Percentiles rank a stretch among this genome's conserved stretches.
These are phyloP conservation scores for Cytospora mali DNA, from an alignment of 2,329 filamentous ascomycete species.

Conservation along the genomic window DNA sequence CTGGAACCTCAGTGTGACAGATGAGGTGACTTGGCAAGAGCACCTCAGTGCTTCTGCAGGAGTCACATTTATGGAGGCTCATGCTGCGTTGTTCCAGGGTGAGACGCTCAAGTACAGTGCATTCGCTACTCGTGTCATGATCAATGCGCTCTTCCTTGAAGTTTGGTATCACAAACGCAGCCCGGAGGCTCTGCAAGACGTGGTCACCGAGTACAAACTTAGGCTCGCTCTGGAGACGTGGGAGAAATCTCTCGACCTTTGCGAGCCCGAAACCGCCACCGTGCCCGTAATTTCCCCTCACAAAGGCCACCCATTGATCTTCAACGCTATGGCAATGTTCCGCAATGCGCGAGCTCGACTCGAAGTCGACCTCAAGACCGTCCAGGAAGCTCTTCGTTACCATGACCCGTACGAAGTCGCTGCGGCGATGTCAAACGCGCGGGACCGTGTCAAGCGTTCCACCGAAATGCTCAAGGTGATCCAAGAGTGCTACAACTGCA, in stretches of 20 bases:
- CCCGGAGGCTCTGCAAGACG: constrained; percentile 94
- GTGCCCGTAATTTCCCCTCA: constrained; percentile 92
- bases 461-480: constrained; percentile 99
- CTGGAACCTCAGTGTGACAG: constrained; percentile 82
- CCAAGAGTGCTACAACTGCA: constrained; percentile 95
- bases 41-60: constrained; percentile 70
- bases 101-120: constrained; percentile 90
- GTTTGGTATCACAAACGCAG: constrained; percentile 99
- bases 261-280: constrained; percentile 85
- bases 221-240: constrained; percentile 95
- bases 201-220: constrained; percentile 97
- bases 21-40: constrained; percentile 84
- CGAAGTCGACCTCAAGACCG: constrained; percentile 91
- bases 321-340: constrained; percentile 97
- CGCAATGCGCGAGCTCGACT: constrained; percentile 90
- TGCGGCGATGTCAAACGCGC: constrained; percentile 91
- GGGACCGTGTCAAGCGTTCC: constrained; percentile 91
- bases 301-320: constrained; percentile 93
- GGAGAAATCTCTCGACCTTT: constrained; percentile 93
- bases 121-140: constrained; percentile 96
- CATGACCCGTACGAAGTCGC: constrained; percentile 97
- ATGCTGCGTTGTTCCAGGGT: constrained; percentile 94
- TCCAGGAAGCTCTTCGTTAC: constrained; percentile 95
- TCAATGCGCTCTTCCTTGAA: constrained; percentile 96
- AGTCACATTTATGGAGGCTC: constrained; percentile 89